These are phyloP conservation scores for Pythium dissotocum DNA, from an alignment of 352 stramenopile genomes.

Conservation along the genomic window DNA sequence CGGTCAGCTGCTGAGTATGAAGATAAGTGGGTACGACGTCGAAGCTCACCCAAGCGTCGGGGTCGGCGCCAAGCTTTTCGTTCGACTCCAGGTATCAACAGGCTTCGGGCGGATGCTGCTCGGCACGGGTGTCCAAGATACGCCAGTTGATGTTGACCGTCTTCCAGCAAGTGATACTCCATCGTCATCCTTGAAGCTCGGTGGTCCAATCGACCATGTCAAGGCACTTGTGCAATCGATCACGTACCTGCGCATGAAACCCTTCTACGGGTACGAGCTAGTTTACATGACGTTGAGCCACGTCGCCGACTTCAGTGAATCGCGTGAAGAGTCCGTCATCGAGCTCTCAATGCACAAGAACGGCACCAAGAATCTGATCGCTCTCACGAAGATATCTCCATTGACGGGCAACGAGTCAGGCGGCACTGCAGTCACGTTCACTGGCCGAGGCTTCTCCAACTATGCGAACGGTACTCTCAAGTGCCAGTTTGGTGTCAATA, in stretches of 20 bases:
- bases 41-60: conserved; percentile 27
- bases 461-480: conserved; percentile 31
- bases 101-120: conserved; percentile 50
- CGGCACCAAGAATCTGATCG: conserved; percentile 24
- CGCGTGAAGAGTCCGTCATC: conserved; percentile 43
- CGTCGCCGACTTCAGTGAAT: conserved; percentile 38
- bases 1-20: conserved; percentile 37
- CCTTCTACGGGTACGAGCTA: conserved; percentile 64
- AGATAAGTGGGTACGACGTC: conserved; percentile 48
- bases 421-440: conserved; percentile 44
- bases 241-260: conserved; percentile 40
- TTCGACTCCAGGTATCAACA: conserved; percentile 52
- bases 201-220: conserved; percentile 36
- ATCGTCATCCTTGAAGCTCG: conserved; percentile 37
- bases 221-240: conserved; percentile 45
- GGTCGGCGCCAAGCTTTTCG: conserved; percentile 34
- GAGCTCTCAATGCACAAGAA: conserved; percentile 42
- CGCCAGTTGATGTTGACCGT: conserved; percentile 31
- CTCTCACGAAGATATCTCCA: conserved; percentile 29
- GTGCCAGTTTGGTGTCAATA: conserved; percentile 60
- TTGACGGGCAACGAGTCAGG: conserved; percentile 33
- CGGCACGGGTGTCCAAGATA: conserved; percentile 13
- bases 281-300: conserved; percentile 59
- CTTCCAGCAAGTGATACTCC: conserved; percentile 28
- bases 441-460: conserved; percentile 43